Evolutionary conservation across 495 filamentous ascomycete genomes (phyloP).

Genomic region (Astrothelium subdiscretum): DNA sequence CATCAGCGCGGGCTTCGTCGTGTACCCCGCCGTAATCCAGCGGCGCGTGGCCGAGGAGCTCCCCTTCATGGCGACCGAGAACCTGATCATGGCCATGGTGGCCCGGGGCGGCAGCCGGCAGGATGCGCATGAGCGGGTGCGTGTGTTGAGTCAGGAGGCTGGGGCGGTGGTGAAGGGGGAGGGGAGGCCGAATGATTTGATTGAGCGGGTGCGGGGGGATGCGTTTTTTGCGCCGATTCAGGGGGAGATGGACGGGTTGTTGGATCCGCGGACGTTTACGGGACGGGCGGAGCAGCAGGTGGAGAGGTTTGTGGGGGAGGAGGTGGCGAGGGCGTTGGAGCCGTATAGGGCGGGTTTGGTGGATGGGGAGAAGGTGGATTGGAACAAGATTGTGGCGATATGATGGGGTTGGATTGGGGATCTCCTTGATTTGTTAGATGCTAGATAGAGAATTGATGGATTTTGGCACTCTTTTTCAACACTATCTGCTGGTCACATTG

Average conservation of each 20-base stretch:
- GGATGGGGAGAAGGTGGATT: conserved; percentile 7
- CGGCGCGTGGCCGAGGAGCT: conserved; percentile 62
- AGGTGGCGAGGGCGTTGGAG: conserved; percentile 15
- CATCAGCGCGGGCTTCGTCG: conserved; percentile 67
- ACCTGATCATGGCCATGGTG: conserved; percentile 81
- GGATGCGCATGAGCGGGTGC: conserved; percentile 86
- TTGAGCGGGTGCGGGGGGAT: conserved; percentile 62
- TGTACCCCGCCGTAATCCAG: conserved; percentile 72
- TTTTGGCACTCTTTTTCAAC: no score
- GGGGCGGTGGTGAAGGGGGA: conserved; percentile 65
- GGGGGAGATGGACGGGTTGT: conserved; percentile 59
- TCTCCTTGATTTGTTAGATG: neutral
- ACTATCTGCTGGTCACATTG: no score
- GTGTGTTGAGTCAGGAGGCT: conserved; percentile 76
- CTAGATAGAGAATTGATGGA: no score
- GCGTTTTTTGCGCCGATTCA: conserved; percentile 77
- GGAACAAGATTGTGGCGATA: neutral
- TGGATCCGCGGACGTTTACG: conserved; percentile 61
- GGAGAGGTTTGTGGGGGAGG: conserved; percentile 37
- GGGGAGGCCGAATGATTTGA: conserved; percentile 72
- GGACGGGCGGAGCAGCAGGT: conserved; percentile 51
- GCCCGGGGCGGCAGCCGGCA: conserved; percentile 67
- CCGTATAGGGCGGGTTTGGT: conserved; percentile 8
- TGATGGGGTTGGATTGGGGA: neutral
- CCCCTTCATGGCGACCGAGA: conserved; percentile 77